A percentile compares a stretch with the other conserved stretches of the same genome.
Evolutionary conservation across 73 alveolate species (phyloP).

Genomic region (Paramecium caudatum): DNA sequence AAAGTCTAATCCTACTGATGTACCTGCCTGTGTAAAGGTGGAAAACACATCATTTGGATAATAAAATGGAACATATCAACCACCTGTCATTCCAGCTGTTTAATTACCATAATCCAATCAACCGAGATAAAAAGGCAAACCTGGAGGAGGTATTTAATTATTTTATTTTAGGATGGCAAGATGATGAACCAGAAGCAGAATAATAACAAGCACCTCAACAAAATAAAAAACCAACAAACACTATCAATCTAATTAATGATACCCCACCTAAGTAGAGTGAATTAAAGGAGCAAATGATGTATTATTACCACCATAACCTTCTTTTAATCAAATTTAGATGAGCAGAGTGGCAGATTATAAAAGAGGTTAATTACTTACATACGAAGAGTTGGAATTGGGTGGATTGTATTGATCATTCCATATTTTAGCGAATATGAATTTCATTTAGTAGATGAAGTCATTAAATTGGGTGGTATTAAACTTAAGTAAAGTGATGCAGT

Average conservation of each 20-base stretch:
- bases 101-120: constrained; percentile 18
- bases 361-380: constrained; percentile 17
- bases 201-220: neutral
- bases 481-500: constrained; percentile 37
- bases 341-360: neutral
- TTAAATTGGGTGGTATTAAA: constrained; percentile 58
- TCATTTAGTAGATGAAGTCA: constrained; percentile 58
- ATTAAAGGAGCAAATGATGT: neutral
- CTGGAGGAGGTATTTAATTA: constrained; percentile 55
- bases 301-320: neutral
- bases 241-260: constrained; percentile 1
- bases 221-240: constrained; percentile 27
- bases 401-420: neutral
- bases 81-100: constrained; percentile 35
- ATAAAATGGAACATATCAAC: constrained; percentile 17
- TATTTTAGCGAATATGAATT: constrained; percentile 31
- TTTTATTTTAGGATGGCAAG: neutral
- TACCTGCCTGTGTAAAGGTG: constrained; percentile 13
- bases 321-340: neutral
- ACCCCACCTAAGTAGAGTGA: constrained; percentile 48
- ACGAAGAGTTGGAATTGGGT: constrained; percentile 57
- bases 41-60: constrained; percentile 44
- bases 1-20: neutral
- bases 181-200: constrained; percentile 56
- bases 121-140: constrained; percentile 55